Evolutionary conservation across 2,329 filamentous ascomycete genomes (phyloP).

Genomic region (Diaporthe longicolla): DNA sequence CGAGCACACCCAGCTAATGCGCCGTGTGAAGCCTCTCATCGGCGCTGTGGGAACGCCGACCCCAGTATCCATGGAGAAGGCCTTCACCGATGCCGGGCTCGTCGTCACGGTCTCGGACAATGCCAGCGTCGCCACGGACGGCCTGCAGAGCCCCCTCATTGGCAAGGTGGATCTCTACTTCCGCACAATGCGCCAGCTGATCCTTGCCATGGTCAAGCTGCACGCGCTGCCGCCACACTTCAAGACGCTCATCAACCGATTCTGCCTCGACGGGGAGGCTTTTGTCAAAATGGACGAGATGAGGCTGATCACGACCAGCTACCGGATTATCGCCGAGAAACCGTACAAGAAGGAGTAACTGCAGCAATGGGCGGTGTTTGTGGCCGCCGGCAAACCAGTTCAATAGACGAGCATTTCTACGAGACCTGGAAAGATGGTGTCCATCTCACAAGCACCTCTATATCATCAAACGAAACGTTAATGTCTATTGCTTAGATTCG

Average conservation of each 20-base stretch:
- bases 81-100: conserved; percentile 63
- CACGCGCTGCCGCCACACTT: conserved; percentile 64
- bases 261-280: conserved; percentile 67
- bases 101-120: conserved; percentile 63
- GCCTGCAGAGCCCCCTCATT: conserved; percentile 65
- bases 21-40: conserved; percentile 68
- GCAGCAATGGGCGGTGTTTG: not conserved
- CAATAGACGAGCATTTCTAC: not conserved
- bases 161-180: conserved; percentile 69
- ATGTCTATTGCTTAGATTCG: conserved; percentile 39
- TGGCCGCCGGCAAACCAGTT: not conserved
- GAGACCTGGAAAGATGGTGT: not conserved
- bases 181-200: conserved; percentile 63
- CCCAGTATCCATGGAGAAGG: conserved; percentile 60
- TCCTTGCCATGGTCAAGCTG: conserved; percentile 63
- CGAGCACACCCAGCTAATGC: conserved; percentile 65
- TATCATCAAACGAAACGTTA: conserved; percentile 21
- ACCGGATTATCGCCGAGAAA: conserved; percentile 66
- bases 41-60: conserved; percentile 69
- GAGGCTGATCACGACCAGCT: conserved; percentile 66
- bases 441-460: not conserved
- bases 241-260: conserved; percentile 65
- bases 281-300: conserved; percentile 70
- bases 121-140: conserved; percentile 60
- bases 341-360: conserved; percentile 43